Base-by-base conservation (phyloP, 208 protist species). In the Vickermania ingenoplastis region DNA sequence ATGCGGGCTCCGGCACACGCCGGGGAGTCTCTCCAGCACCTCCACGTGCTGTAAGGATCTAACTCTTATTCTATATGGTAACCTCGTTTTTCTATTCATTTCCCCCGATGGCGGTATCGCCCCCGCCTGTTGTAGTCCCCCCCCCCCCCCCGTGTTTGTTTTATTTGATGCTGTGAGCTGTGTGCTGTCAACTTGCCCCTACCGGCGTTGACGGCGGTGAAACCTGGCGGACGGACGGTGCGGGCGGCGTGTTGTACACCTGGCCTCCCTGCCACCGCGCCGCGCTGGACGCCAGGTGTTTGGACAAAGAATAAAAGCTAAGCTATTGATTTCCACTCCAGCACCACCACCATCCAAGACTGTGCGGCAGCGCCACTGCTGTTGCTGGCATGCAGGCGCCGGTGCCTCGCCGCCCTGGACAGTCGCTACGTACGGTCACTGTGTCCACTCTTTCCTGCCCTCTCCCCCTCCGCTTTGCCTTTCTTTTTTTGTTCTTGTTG, bases 401-500 rank as follows among this genome's bases (percentile, higher is more conserved):
- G 7, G 36, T 17, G 36, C 36, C n/a, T n/a, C n/a, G n/a, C n/a
- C n/a, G n/a, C n/a, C n/a, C n/a, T n/a, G n/a, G n/a, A n/a, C n/a
- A n/a, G n/a, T n/a, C n/a, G n/a, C n/a, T n/a, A n/a, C n/a, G n/a
- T n/a, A n/a, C n/a, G n/a, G n/a, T n/a, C n/a, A n/a, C n/a, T n/a
- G n/a, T n/a, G n/a, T n/a, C n/a, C n/a, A n/a, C n/a, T n/a, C n/a
- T n/a, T n/a, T n/a, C n/a, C n/a, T n/a, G n/a, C 36, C 36, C 36
- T 48, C 36, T 48, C 23, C 11, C 5, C 13, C 50, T 54, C 21
- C 50, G 7, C 22, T 54, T 54, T 21, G 5, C 21, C 61, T 52
- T 23, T 64, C 31, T 64, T 64, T 49, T 41, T 52, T 41, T 50
- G 41, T 23, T 25, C 28, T 41, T 30, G 26, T 25, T 51, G 25